Percentiles rank a stretch among this genome's conserved stretches.
phyloP scores from a whole-genome alignment of 768 basidiomycete genomes.

The Trametes sanguinea region DNA sequence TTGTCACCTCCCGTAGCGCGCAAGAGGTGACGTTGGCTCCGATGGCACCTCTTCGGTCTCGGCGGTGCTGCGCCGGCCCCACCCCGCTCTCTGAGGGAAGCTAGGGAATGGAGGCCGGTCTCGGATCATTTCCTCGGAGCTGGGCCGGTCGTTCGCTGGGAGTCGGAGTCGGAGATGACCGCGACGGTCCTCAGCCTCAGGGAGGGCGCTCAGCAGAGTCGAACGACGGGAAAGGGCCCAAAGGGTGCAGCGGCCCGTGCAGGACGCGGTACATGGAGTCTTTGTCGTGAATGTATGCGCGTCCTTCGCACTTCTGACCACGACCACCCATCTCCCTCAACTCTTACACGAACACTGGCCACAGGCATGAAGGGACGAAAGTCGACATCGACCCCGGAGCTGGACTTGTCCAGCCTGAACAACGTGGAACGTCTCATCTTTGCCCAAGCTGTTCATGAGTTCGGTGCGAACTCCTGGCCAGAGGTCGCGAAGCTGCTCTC shows the following conservation, averaged over 20 bases:
- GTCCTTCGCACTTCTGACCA: not conserved
- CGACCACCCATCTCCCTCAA: not conserved
- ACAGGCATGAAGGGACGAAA: constrained; percentile 17
- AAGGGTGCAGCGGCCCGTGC: too few relatives aligned
- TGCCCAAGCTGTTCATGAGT: constrained; percentile 84
- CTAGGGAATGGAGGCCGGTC: too few relatives aligned
- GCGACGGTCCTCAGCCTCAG: not conserved
- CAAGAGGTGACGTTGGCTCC: constrained; percentile 17
- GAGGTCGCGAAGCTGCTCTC: constrained; percentile 64
- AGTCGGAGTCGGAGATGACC: too few relatives aligned
- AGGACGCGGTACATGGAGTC: too few relatives aligned
- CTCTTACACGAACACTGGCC: constrained; percentile 13
- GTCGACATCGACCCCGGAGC: constrained; percentile 12
- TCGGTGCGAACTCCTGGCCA: constrained; percentile 71
- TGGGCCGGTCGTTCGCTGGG: not conserved
- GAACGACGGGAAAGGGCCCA: too few relatives aligned
- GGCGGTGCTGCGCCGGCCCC: constrained; percentile 3
- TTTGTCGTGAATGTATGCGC: constrained; percentile 7
- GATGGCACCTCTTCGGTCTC: not conserved
- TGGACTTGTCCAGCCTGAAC: constrained; percentile 26
- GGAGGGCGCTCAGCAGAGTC: not conserved
- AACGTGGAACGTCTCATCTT: constrained; percentile 76
- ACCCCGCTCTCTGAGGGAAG: not conserved
- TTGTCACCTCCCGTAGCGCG: constrained; percentile 6
- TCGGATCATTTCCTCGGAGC: too few relatives aligned